These are phyloP conservation scores for Schwanniomyces etchellsii DNA, from an alignment of 1,139 yeast species.

Conservation along the genomic window DNA sequence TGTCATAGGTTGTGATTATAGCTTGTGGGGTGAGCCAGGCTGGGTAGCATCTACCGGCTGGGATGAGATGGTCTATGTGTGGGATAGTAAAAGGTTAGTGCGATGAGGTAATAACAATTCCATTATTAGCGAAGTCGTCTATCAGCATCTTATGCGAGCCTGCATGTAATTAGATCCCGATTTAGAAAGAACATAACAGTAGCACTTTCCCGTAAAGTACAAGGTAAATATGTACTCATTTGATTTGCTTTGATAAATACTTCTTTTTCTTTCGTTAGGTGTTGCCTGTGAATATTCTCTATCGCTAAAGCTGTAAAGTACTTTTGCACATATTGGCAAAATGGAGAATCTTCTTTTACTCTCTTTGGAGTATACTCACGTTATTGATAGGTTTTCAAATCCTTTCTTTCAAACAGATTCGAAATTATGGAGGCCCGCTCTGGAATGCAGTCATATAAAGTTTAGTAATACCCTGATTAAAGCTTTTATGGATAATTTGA, in stretches of 20 bases:
- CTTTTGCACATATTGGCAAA: too few species aligned
- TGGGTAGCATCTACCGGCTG: conserved; percentile 95
- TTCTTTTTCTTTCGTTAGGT: too few species aligned
- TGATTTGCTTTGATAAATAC: too few species aligned
- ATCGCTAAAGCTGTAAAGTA: too few species aligned
- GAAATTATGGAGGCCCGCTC: conserved; percentile 29
- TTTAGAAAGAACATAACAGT: too few species aligned
- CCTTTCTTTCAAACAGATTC: conserved; percentile 25
- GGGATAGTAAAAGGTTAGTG: conserved; percentile 57
- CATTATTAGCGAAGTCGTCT: too few species aligned
- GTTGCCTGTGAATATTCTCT: too few species aligned
- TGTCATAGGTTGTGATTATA: conserved; percentile 93
- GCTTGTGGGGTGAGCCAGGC: conserved; percentile 94
- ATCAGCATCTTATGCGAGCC: too few species aligned
- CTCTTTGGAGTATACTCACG: conserved; percentile 34
- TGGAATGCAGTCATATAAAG: background rate
- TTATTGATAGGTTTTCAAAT: conserved; percentile 22
- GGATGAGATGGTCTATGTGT: conserved; percentile 94
- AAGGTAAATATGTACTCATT: too few species aligned
- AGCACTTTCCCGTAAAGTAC: too few species aligned
- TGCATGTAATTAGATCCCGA: too few species aligned
- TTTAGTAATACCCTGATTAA: conserved; percentile 7
- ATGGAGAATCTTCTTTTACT: conserved; percentile 16
- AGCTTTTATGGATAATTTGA: conserved; percentile 25
- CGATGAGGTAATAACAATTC: background rate